A percentile compares a stretch with the other conserved stretches of the same genome.
Conservation (phyloP, 306 rosid species). For the Acacia confusa region DNA sequence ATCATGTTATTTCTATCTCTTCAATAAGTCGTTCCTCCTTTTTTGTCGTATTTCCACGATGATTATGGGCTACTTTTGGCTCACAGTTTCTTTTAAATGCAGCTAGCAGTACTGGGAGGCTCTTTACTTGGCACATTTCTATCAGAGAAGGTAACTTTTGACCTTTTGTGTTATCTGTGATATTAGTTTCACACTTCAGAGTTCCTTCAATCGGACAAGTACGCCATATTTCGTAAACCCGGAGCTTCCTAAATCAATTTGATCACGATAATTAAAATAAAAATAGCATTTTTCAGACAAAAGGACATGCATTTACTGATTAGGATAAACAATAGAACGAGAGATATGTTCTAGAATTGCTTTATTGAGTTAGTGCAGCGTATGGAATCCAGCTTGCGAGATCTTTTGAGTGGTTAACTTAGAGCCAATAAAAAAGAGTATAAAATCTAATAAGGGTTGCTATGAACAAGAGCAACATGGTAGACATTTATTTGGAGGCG, state of each 20-base stretch:
- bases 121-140: slow-evolving; percentile 84
- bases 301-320: background rate
- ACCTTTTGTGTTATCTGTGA: slow-evolving; percentile 12
- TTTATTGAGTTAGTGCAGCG: slow-evolving; percentile 23
- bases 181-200: slow-evolving; percentile 19
- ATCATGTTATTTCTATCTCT: slow-evolving; percentile 2
- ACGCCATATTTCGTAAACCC: background rate
- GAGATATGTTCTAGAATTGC: slow-evolving; percentile 13
- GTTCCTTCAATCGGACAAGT: slow-evolving; percentile 11
- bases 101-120: slow-evolving; percentile 96
- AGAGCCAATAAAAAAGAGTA: slow-evolving; percentile 18
- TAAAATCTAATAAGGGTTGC: slow-evolving; percentile 23
- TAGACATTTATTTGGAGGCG: slow-evolving; percentile 12
- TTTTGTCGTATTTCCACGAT: slow-evolving; percentile 3
- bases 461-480: slow-evolving; percentile 33
- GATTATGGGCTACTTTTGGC: slow-evolving; percentile 7
- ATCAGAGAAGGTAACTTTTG: slow-evolving; percentile 84
- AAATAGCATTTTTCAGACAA: background rate
- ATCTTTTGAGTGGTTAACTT: slow-evolving; percentile 23
- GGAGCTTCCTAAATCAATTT: background rate
- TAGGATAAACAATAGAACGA: background rate
- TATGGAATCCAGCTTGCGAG: slow-evolving; percentile 40
- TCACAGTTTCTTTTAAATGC: slow-evolving; percentile 29
- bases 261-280: slow-evolving; percentile 4
- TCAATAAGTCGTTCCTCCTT: slow-evolving; percentile 25